These are phyloP conservation scores for Leccinellum luteum DNA, from an alignment of 768 basidiomycete genomes.

Conservation along the genomic window DNA sequence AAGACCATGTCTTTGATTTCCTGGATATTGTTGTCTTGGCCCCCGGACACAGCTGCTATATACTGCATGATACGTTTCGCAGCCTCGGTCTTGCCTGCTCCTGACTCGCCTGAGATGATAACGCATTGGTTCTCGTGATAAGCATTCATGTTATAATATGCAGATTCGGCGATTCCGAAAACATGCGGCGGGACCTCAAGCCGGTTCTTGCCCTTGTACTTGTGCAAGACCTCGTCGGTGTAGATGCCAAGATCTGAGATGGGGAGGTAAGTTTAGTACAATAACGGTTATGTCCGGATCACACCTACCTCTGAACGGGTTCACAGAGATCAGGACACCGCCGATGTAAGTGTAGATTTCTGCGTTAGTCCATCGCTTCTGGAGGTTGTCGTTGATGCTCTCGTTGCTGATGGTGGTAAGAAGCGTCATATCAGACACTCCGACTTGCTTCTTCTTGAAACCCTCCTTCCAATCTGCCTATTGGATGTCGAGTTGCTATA, in stretches of 20 bases:
- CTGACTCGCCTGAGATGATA: slow-evolving; percentile 98
- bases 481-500: slow-evolving; percentile 7
- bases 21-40: slow-evolving; percentile 85
- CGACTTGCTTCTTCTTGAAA: slow-evolving; percentile 99
- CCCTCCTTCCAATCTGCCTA: slow-evolving; percentile 99
- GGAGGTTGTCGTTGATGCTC: slow-evolving; percentile 94
- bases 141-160: slow-evolving; percentile 99
- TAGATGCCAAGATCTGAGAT: slow-evolving; percentile 92
- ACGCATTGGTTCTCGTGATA: slow-evolving; percentile 99
- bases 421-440: slow-evolving; percentile 98
- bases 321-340: slow-evolving; percentile 97
- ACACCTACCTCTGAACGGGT: slow-evolving; percentile 84
- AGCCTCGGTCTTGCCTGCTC: slow-evolving; percentile 98
- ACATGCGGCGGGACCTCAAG: slow-evolving; percentile 98
- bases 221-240: slow-evolving; percentile 80
- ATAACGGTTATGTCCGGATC: slow-evolving; percentile 3
- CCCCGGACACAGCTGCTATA: slow-evolving; percentile 94
- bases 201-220: slow-evolving; percentile 94
- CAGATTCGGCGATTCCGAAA: slow-evolving; percentile 93
- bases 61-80: slow-evolving; percentile 99
- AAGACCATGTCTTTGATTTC: slow-evolving; percentile 99
- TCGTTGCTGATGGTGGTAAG: slow-evolving; percentile 97
- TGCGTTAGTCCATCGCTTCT: slow-evolving; percentile 91
- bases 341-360: slow-evolving; percentile 99
- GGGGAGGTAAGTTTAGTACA: slow-evolving; percentile 7